Conservation (phyloP, 129 eudicot species). For the Erigeron canadensis region DNA sequence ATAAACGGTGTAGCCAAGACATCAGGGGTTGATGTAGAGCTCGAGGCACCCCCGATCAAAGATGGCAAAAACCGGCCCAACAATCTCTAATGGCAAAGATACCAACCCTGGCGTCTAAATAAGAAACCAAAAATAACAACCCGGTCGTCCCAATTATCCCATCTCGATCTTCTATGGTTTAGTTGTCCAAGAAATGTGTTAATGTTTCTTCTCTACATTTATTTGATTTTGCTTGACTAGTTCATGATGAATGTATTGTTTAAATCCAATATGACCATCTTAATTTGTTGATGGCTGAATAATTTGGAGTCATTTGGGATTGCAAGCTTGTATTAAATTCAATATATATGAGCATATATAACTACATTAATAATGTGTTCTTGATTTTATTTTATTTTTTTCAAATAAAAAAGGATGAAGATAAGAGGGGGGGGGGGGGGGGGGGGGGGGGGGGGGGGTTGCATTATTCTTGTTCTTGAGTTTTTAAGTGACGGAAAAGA, state of each 20-base stretch:
- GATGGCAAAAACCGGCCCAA: conserved; percentile 11
- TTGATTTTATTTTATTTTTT: no score
- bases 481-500: no score
- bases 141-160: neutral
- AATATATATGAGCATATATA: no score
- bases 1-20: neutral
- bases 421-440: no score
- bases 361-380: no score
- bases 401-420: no score
- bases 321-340: no score
- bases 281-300: neutral
- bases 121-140: neutral
- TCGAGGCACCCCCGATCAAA: conserved; percentile 11
- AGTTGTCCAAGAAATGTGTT: neutral
- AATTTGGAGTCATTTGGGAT: conserved; percentile 4
- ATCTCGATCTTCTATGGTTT: neutral
- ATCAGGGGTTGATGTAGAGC: conserved; percentile 19
- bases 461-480: no score
- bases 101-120: neutral
- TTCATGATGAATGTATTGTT: neutral
- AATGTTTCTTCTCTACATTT: neutral
- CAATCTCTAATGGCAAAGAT: neutral
- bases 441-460: no score
- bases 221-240: neutral
- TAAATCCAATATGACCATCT: neutral